Evolutionary conservation across 2,329 filamentous ascomycete genomes (phyloP).

Genomic region (Nothopassalora personata): DNA sequence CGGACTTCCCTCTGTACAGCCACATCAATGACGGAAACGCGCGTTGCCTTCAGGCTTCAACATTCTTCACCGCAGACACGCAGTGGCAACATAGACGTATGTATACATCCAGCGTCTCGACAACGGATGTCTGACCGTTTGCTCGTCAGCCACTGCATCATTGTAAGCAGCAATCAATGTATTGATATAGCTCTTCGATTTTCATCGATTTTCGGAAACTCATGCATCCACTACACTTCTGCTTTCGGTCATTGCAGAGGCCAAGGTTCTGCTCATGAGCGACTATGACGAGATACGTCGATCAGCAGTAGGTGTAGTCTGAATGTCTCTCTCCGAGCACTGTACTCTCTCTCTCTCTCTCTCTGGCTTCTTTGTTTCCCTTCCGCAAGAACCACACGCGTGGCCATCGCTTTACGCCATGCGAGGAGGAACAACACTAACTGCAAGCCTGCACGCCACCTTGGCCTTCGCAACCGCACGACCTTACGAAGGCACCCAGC

Average conservation of each 20-base stretch:
- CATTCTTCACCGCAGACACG: neutral
- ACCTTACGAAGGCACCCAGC: neutral
- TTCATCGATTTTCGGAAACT: neutral
- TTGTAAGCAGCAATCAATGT: too few relatives aligned
- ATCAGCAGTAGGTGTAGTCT: neutral
- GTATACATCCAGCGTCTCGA: neutral
- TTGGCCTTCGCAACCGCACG: neutral
- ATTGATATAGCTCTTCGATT: neutral
- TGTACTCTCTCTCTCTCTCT: too few relatives aligned
- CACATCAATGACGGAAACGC: neutral
- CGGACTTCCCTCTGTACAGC: neutral
- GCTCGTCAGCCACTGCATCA: too few relatives aligned
- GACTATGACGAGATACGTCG: neutral
- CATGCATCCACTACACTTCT: neutral
- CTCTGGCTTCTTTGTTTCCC: neutral
- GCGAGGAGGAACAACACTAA: neutral
- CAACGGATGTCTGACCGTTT: neutral
- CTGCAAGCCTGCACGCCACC: neutral
- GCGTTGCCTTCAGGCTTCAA: neutral
- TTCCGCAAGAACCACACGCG: neutral
- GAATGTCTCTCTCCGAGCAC: too few relatives aligned
- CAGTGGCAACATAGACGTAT: neutral
- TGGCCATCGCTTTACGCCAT: neutral
- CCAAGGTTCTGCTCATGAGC: neutral
- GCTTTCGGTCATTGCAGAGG: neutral